A percentile compares a stretch with the other conserved stretches of the same genome.
Conservation (phyloP, 1,139 yeast genomes). For the Blastobotrys ciferrii region DNA sequence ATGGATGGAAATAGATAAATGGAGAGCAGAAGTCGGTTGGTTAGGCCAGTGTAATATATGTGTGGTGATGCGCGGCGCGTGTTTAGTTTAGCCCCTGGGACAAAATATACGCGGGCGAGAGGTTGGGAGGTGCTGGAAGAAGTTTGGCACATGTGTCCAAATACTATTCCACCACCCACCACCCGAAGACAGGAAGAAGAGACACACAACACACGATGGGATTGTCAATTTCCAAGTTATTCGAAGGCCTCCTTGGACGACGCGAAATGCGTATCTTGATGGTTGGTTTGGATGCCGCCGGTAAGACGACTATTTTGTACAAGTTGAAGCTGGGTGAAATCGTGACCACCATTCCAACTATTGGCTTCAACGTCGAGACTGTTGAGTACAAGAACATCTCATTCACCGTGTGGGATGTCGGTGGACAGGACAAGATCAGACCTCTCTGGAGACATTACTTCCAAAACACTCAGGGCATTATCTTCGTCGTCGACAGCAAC, state of each 20-base stretch:
- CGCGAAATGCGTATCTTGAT: conserved; percentile 81
- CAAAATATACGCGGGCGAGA: neutral
- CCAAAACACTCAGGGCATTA: conserved; percentile 93
- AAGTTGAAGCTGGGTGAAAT: conserved; percentile 89
- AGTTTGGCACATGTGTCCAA: conserved; percentile 5
- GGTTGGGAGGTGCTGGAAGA: conserved; percentile 5
- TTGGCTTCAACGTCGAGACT: conserved; percentile 92
- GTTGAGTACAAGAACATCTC: conserved; percentile 93
- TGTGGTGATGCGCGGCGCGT: neutral
- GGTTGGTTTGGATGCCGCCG: conserved; percentile 94
- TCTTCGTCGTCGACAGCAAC: conserved; percentile 88
- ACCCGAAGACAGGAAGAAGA: conserved; percentile 3
- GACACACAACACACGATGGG: conserved; percentile 52
- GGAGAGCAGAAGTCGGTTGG: no score
- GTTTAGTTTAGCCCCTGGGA: conserved; percentile 4
- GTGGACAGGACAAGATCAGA: conserved; percentile 96
- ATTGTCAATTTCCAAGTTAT: conserved; percentile 81
- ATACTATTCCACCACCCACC: neutral
- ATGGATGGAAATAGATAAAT: no score
- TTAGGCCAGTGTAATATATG: no score
- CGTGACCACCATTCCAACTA: conserved; percentile 90
- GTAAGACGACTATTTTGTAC: conserved; percentile 87
- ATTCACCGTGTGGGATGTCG: conserved; percentile 95
- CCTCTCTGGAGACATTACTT: conserved; percentile 94
- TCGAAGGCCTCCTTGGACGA: conserved; percentile 67